Conservation (phyloP, 129 eudicot genomes). For the Helianthus tuberosus region DNA sequence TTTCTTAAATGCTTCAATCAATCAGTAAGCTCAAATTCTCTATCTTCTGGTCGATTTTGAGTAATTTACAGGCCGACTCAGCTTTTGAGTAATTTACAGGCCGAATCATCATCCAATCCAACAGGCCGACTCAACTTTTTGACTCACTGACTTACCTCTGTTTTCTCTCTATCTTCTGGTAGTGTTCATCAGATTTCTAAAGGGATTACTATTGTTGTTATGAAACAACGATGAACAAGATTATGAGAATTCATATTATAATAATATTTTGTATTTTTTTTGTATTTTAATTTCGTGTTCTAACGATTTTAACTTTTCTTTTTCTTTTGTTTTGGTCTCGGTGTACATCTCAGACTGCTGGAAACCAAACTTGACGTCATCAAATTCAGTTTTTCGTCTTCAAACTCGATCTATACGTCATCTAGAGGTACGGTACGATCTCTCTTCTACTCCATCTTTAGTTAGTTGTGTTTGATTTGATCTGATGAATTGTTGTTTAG, state of each 20-base stretch:
- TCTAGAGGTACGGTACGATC: slow-evolving; percentile 38
- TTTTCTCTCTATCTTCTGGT: too few species aligned
- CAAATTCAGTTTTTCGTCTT: neutral
- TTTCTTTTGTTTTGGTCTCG: neutral
- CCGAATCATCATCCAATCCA: too few species aligned
- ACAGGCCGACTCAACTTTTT: too few species aligned
- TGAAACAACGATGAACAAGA: slow-evolving; percentile 25
- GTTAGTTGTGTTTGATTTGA: neutral
- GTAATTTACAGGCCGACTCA: too few species aligned
- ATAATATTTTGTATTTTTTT: neutral
- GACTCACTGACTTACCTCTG: too few species aligned
- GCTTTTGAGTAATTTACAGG: too few species aligned
- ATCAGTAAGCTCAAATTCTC: too few species aligned
- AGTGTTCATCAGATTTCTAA: slow-evolving; percentile 38
- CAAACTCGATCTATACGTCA: neutral
- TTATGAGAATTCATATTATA: neutral
- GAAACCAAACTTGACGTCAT: too few species aligned
- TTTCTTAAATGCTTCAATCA: too few species aligned
- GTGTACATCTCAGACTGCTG: too few species aligned
- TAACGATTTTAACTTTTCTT: neutral
- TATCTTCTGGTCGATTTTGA: too few species aligned
- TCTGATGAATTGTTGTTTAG: neutral
- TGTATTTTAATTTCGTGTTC: neutral
- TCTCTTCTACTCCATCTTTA: neutral
- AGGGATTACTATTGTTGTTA: slow-evolving; percentile 35